A percentile compares a stretch with the other conserved stretches of the same genome.
Evolutionary conservation across 2,329 filamentous ascomycete species (phyloP).

Genomic region (Hypoxylon sp.): DNA sequence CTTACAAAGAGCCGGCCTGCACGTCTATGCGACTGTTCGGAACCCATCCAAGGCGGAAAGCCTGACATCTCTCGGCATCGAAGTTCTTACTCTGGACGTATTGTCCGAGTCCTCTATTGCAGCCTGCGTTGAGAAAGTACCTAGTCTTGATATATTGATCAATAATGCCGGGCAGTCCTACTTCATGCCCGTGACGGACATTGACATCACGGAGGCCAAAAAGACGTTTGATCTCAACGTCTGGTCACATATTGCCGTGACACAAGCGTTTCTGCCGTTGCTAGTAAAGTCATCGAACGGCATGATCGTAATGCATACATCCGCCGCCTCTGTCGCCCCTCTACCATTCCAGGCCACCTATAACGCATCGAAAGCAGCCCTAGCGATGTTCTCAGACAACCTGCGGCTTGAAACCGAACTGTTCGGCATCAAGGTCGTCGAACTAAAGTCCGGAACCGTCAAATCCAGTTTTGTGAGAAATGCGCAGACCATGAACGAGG

Average conservation of each 20-base stretch:
- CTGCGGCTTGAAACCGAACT: conserved; percentile 60
- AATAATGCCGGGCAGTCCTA: conserved; percentile 36
- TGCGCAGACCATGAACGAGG: conserved; percentile 48
- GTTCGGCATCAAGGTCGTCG: conserved; percentile 61
- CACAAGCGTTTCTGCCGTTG: conserved; percentile 55
- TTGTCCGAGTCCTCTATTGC: conserved; percentile 51
- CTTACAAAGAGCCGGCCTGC: conserved; percentile 56
- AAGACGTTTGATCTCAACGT: conserved; percentile 56
- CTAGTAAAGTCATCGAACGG: conserved; percentile 48
- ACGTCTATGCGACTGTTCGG: conserved; percentile 56
- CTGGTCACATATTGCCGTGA: conserved; percentile 53
- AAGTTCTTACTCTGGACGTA: conserved; percentile 55
- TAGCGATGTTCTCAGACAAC: conserved; percentile 62
- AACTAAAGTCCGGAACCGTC: conserved; percentile 57
- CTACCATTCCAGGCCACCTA: conserved; percentile 52
- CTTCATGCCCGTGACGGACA: conserved; percentile 34
- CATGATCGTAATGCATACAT: conserved; percentile 35
- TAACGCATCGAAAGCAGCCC: conserved; percentile 60
- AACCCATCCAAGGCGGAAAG: conserved; percentile 55
- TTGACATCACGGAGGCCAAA: conserved; percentile 46
- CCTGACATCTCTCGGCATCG: conserved; percentile 45
- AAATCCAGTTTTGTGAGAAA: conserved; percentile 37
- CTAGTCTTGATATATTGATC: conserved; percentile 31
- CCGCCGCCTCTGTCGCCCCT: background rate
- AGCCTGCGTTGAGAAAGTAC: conserved; percentile 39